These are phyloP conservation scores for Colletotrichum tropicale DNA, from an alignment of 2,329 filamentous ascomycete species.

Conservation along the genomic window DNA sequence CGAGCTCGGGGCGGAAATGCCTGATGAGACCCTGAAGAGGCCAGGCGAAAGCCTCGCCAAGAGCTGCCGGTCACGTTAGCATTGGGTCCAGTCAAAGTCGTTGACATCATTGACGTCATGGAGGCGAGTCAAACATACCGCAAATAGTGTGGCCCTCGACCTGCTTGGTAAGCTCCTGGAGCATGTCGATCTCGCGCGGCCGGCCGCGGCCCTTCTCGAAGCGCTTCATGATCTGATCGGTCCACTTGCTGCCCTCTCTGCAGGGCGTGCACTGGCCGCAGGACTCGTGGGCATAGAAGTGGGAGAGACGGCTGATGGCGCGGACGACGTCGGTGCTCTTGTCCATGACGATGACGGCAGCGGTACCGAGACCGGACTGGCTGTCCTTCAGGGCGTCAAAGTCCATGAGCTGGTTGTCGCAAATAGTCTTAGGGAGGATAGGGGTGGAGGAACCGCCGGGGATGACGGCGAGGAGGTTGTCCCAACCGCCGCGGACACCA, in stretches of 20 bases:
- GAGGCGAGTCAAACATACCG: slow-evolving; percentile 59
- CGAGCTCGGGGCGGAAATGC: slow-evolving; percentile 95
- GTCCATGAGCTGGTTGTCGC: slow-evolving; percentile 97
- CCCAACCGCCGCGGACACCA: slow-evolving; percentile 95
- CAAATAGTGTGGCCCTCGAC: slow-evolving; percentile 99
- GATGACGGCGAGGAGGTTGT: slow-evolving; percentile 94
- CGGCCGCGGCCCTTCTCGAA: slow-evolving; percentile 91
- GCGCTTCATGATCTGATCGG: slow-evolving; percentile 96
- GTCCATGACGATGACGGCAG: slow-evolving; percentile 98
- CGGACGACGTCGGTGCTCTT: slow-evolving; percentile 96
- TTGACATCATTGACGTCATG: not conserved
- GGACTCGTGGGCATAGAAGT: slow-evolving; percentile 98
- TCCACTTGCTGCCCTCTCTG: slow-evolving; percentile 99
- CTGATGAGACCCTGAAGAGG: slow-evolving; percentile 97
- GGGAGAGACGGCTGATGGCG: slow-evolving; percentile 88
- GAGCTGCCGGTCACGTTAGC: slow-evolving; percentile 56
- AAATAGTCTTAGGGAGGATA: slow-evolving; percentile 87
- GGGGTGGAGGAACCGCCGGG: slow-evolving; percentile 97
- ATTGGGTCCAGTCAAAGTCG: not conserved
- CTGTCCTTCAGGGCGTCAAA: slow-evolving; percentile 98
- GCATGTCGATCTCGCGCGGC: slow-evolving; percentile 96
- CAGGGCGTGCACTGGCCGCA: slow-evolving; percentile 99
- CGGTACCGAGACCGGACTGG: slow-evolving; percentile 95
- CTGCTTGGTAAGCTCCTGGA: slow-evolving; percentile 98
- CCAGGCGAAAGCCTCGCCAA: slow-evolving; percentile 98